Percentiles rank a stretch among this genome's conserved stretches.
Conservation (phyloP, 1,139 yeast species). For the Protomyces macrosporus region DNA sequence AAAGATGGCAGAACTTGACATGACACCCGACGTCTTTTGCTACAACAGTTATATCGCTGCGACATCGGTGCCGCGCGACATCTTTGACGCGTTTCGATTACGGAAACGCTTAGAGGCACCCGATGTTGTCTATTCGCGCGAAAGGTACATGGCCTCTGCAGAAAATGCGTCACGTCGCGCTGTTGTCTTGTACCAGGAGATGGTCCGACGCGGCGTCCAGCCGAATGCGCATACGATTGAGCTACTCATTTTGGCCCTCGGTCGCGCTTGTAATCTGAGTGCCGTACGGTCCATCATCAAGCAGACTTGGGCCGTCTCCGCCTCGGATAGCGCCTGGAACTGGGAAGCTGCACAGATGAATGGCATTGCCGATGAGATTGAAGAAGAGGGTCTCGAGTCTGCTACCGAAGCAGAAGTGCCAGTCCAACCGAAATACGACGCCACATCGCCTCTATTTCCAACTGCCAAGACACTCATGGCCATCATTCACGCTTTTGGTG, state of each 20-base stretch:
- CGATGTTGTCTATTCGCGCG: not conserved
- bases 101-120: not conserved
- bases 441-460: not conserved
- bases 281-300: slow-evolving; percentile 1
- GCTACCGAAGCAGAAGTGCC: not conserved
- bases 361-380: slow-evolving; percentile 9
- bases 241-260: slow-evolving; percentile 6
- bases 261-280: not conserved
- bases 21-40: slow-evolving; percentile 17
- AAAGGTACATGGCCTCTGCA: not conserved
- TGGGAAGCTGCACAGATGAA: not conserved
- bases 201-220: slow-evolving; percentile 1
- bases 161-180: slow-evolving; percentile 1
- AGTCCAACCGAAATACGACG: not conserved
- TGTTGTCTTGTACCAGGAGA: slow-evolving; percentile 5
- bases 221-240: slow-evolving; percentile 17
- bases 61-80: slow-evolving; percentile 2
- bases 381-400: slow-evolving; percentile 6
- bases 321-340: not conserved
- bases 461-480: slow-evolving; percentile 5
- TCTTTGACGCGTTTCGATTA: slow-evolving; percentile 1
- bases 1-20: not conserved
- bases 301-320: slow-evolving; percentile 9
- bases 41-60: slow-evolving; percentile 17
- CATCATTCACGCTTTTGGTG: slow-evolving; percentile 6